Base-by-base conservation (phyloP, 805 yeast species). In the Gaillardinia entomophila region DNA sequence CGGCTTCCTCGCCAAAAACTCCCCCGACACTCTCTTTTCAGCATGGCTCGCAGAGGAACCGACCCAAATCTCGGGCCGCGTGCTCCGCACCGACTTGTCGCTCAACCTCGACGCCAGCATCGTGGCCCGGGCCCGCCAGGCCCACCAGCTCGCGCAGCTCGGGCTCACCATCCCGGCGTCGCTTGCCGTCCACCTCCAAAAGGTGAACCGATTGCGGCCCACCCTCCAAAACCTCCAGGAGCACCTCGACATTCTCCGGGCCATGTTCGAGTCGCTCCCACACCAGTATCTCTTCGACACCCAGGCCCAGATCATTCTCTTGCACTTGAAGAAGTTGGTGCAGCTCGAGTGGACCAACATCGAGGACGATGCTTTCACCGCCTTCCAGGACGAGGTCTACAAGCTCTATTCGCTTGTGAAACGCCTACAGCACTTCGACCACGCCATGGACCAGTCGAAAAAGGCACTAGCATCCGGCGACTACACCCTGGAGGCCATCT, bases 151-250 rank as follows among this genome's bases (percentile, higher is more conserved):
- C 19, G 50, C 60, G 4, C 55, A 66, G 38, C 51, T 77, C 39
- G 78, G 74, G 0, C 74, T 67, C 45, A 72, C 69, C 6, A 55
- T 86, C 0, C 90, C 95, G 0, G 71, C 71, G 16, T 45, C 64
- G 4, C 38, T 82, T 2, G 40, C 60, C 11, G 46, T 70, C 2
- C 66, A 62, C 17, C 65, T 85, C 1, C 65, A 74, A 27, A 69
- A 65, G 19, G 62, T 79, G 2, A 63, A 72, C 34, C 57, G 65
- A 19, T 46, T 82, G 0, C 70, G 77, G 31, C 86, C 89, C 0
- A 68, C 69, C 40, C 80, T 83, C 0, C 56, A 68, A 3, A 60
- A 69, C 7, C 38, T 86, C 6, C 50, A 56, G 4, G 89, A 82
- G 36, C 67, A 75, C 6, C 32, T 81, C 3, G 49, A 51, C 6